A percentile compares a stretch with the other conserved stretches of the same genome.
Evolutionary conservation across 192 early-diverging fungal species (phyloP).

Genomic region (Backusella psychrophila): DNA sequence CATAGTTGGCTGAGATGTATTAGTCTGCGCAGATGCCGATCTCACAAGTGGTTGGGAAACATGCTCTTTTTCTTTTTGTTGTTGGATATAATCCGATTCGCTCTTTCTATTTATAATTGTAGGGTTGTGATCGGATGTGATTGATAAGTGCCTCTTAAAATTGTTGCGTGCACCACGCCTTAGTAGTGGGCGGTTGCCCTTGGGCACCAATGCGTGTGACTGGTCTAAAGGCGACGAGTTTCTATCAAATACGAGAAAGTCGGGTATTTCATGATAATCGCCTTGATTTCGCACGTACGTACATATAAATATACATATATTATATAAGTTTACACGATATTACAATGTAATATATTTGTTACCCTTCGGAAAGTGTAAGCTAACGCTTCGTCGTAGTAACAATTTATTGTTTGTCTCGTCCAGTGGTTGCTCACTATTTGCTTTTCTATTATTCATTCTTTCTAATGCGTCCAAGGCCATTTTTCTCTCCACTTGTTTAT

Average conservation of each 20-base stretch:
- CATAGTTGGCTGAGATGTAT: not conserved
- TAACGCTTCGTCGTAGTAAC: conserved; percentile 16
- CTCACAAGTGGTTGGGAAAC: not conserved
- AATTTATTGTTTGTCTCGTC: not conserved
- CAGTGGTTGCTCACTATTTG: not conserved
- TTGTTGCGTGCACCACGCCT: conserved; percentile 50
- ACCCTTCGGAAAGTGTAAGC: conserved; percentile 16
- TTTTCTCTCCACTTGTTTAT: not conserved
- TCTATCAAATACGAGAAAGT: conserved; percentile 34
- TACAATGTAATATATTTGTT: not conserved
- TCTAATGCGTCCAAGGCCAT: conserved; percentile 3
- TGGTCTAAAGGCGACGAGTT: conserved; percentile 41
- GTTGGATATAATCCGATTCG: conserved; percentile 6
- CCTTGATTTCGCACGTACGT: not conserved
- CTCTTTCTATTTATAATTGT: conserved; percentile 11
- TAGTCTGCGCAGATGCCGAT: not conserved
- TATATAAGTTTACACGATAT: not conserved
- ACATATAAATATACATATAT: not conserved
- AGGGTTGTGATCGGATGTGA: conserved; percentile 1
- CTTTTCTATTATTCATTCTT: not conserved
- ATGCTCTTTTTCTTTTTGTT: not conserved
- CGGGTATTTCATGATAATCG: not conserved
- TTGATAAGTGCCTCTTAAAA: conserved; percentile 48
- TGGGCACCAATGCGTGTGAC: conserved; percentile 42
- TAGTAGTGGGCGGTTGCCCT: conserved; percentile 39